Evolutionary conservation across 2,329 filamentous ascomycete species (phyloP).

Genomic region (Colletotrichum melonis): DNA sequence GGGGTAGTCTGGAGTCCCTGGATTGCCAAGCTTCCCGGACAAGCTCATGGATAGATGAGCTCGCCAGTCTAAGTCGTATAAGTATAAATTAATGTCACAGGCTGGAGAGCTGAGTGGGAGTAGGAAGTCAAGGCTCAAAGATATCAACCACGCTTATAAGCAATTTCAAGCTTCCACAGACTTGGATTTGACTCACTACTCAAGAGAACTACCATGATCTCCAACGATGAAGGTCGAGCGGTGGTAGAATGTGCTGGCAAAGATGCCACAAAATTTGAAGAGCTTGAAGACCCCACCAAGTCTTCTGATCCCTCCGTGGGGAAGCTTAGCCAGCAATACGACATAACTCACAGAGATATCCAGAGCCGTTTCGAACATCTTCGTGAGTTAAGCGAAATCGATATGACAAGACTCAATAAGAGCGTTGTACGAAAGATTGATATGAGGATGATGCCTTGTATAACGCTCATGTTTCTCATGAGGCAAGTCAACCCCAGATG

Average conservation of each 20-base stretch:
- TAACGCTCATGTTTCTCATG: slow-evolving; percentile 45
- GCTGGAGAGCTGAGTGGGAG: no score
- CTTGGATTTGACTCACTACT: not conserved
- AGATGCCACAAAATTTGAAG: slow-evolving; percentile 2
- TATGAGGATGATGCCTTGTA: slow-evolving; percentile 44
- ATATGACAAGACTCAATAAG: slow-evolving; percentile 43
- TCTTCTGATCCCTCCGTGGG: not conserved
- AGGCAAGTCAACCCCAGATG: slow-evolving; percentile 31
- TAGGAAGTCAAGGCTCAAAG: not conserved
- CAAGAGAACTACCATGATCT: not conserved
- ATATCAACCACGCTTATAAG: not conserved
- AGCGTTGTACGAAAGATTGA: slow-evolving; percentile 45
- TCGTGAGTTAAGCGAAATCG: slow-evolving; percentile 36
- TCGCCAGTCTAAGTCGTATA: not conserved
- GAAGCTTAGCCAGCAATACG: not conserved
- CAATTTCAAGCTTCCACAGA: not conserved
- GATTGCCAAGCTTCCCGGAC: slow-evolving; percentile 14
- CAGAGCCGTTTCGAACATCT: slow-evolving; percentile 41
- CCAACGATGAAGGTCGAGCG: not conserved
- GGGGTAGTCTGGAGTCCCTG: slow-evolving; percentile 33
- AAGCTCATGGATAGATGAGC: not conserved
- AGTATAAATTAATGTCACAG: slow-evolving; percentile 14
- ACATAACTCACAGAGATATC: slow-evolving; percentile 36
- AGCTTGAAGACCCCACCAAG: slow-evolving; percentile 19
- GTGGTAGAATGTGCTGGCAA: slow-evolving; percentile 1